phyloP scores from a whole-genome alignment of 495 filamentous ascomycete genomes.

The Filosporella fistucella region DNA sequence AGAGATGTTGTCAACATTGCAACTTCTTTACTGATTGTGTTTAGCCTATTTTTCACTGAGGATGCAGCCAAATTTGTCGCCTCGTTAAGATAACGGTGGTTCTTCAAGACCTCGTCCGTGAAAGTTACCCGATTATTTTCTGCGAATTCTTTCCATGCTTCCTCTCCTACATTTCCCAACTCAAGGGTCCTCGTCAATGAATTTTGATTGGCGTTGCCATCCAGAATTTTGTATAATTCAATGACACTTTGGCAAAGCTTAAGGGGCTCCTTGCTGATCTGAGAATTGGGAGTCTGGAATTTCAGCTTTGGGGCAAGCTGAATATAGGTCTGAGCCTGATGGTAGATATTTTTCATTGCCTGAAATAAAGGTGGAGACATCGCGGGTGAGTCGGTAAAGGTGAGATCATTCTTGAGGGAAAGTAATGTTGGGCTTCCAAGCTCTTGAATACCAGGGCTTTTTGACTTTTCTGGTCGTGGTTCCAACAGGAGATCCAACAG shows the following conservation, averaged over 20 bases:
- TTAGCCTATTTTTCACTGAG: slow-evolving; percentile 35
- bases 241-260: slow-evolving; percentile 16
- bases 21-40: slow-evolving; percentile 46
- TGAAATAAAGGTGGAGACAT: slow-evolving; percentile 6
- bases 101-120: slow-evolving; percentile 16
- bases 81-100: slow-evolving; percentile 9
- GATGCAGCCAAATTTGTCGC: neutral
- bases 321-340: slow-evolving; percentile 13
- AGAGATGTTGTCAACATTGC: slow-evolving; percentile 44
- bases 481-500: slow-evolving; percentile 9
- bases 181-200: no score
- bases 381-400: no score
- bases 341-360: slow-evolving; percentile 3
- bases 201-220: neutral
- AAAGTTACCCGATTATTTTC: slow-evolving; percentile 16
- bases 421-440: no score
- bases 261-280: no score
- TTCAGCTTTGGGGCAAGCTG: slow-evolving; percentile 2
- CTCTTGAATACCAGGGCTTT: slow-evolving; percentile 8
- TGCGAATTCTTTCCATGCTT: slow-evolving; percentile 9
- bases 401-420: no score
- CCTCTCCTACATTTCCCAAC: no score
- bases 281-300: no score
- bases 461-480: slow-evolving; percentile 1
- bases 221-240: slow-evolving; percentile 8